Conservation (phyloP, 2,329 filamentous ascomycete genomes). For the Meredithiella fracta region DNA sequence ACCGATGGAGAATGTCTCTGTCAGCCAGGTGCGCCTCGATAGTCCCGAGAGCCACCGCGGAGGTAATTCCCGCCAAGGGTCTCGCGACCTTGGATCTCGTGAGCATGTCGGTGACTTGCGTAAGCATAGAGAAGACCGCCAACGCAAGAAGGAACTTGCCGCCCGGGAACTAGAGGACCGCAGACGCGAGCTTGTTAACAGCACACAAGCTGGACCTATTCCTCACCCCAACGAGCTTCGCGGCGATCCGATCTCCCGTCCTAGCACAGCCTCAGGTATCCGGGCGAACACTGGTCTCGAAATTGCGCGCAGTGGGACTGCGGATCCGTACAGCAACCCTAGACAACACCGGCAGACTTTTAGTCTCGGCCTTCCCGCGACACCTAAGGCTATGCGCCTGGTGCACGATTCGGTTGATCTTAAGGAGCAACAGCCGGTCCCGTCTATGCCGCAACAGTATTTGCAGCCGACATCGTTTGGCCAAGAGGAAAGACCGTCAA, state of each 20-base stretch:
- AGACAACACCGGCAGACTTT: slow-evolving; percentile 29
- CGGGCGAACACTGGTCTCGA: slow-evolving; percentile 26
- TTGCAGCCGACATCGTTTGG: background rate
- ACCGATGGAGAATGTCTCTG: background rate
- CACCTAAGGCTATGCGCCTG: slow-evolving; percentile 78
- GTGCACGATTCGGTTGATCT: slow-evolving; percentile 40
- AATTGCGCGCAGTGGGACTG: slow-evolving; percentile 46
- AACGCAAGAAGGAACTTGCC: slow-evolving; percentile 54
- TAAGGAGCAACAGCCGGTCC: slow-evolving; percentile 11
- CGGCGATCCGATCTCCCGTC: slow-evolving; percentile 19
- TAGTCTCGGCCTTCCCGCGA: slow-evolving; percentile 69
- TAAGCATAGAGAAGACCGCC: slow-evolving; percentile 41
- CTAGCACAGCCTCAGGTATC: slow-evolving; percentile 18
- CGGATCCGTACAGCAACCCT: slow-evolving; percentile 40
- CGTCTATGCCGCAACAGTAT: slow-evolving; percentile 1
- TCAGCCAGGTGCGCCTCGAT: background rate
- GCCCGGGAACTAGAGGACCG: slow-evolving; percentile 80
- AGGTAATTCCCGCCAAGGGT: slow-evolving; percentile 14
- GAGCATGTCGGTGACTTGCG: slow-evolving; percentile 38
- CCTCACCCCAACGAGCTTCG: slow-evolving; percentile 50
- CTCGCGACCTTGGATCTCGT: slow-evolving; percentile 25
- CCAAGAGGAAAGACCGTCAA: background rate
- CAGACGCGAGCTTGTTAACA: slow-evolving; percentile 63
- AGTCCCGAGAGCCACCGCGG: background rate
- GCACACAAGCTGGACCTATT: slow-evolving; percentile 65